Evolutionary conservation across 2,329 filamentous ascomycete species (phyloP).

Genomic region (Hortaea sp.): DNA sequence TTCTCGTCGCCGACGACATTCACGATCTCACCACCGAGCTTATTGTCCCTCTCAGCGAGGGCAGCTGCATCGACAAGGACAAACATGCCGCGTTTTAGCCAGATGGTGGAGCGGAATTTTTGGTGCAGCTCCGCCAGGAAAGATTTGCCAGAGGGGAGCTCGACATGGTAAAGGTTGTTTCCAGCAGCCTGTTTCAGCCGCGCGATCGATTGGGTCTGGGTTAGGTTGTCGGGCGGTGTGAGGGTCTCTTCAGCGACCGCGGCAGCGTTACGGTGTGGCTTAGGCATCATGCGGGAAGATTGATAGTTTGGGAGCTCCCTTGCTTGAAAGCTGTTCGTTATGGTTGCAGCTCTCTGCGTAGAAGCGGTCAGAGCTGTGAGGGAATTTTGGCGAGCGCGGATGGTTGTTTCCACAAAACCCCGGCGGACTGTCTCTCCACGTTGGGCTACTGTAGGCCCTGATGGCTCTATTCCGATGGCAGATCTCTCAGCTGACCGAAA

Average conservation of each 20-base stretch:
- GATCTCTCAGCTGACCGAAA: no score
- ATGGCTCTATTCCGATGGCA: no score
- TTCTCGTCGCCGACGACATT: constrained; percentile 90
- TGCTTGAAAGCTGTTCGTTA: not conserved
- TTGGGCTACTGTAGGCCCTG: no score
- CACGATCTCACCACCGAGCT: constrained; percentile 78
- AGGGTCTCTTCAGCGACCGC: constrained; percentile 67
- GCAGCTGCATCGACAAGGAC: constrained; percentile 68
- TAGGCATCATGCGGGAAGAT: constrained; percentile 45
- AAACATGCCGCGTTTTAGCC: constrained; percentile 82
- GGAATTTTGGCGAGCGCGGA: not conserved
- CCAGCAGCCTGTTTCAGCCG: constrained; percentile 73
- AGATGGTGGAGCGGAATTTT: constrained; percentile 83
- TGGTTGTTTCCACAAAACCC: no score
- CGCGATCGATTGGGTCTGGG: constrained; percentile 53
- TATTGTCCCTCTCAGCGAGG: constrained; percentile 59
- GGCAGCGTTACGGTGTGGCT: constrained; percentile 65
- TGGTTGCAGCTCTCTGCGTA: not conserved
- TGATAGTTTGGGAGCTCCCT: not conserved
- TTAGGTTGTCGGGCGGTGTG: constrained; percentile 46
- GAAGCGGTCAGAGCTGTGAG: not conserved
- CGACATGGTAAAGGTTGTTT: constrained; percentile 78
- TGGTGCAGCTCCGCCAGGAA: constrained; percentile 73
- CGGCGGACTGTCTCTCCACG: no score
- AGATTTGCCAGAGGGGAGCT: constrained; percentile 55